A percentile compares a stretch with the other conserved stretches of the same genome.
phyloP scores from a whole-genome alignment of 2,329 filamentous ascomycete genomes.

The Ophiostoma sp. region DNA sequence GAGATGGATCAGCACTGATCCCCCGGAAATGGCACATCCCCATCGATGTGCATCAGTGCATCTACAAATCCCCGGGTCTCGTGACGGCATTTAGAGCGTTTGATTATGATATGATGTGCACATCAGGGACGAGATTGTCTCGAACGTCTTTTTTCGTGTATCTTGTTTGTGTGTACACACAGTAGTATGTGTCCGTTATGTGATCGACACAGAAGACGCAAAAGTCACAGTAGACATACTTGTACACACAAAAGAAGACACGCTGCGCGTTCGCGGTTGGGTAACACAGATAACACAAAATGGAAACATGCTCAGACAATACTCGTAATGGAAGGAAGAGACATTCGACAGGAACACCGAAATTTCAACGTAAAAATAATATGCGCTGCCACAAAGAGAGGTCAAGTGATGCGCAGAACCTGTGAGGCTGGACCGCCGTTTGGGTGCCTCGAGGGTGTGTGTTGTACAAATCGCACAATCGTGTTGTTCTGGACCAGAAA shows the following conservation, averaged over 20 bases:
- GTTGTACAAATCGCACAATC: neutral
- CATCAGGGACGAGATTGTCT: neutral
- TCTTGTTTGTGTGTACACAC: neutral
- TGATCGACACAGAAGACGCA: neutral
- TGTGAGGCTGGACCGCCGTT: neutral
- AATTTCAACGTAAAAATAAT: neutral
- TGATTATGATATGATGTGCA: neutral
- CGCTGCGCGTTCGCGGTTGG: neutral
- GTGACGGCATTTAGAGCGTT: neutral
- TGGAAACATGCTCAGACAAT: neutral
- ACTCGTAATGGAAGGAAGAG: neutral
- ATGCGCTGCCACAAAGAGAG: neutral
- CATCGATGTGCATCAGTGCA: neutral
- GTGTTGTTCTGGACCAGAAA: neutral
- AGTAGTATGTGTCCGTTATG: neutral
- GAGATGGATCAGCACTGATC: neutral
- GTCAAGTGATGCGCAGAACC: conserved; percentile 19
- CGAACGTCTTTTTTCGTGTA: neutral
- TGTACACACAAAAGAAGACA: too few species aligned
- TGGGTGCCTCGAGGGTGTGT: neutral
- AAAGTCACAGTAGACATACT: neutral
- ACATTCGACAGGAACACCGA: neutral
- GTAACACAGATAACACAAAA: neutral
- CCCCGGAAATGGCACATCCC: neutral
- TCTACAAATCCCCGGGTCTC: neutral